phyloP scores from a whole-genome alignment of 2,329 filamentous ascomycete species.

The Sporothrix pseudoabietina region DNA sequence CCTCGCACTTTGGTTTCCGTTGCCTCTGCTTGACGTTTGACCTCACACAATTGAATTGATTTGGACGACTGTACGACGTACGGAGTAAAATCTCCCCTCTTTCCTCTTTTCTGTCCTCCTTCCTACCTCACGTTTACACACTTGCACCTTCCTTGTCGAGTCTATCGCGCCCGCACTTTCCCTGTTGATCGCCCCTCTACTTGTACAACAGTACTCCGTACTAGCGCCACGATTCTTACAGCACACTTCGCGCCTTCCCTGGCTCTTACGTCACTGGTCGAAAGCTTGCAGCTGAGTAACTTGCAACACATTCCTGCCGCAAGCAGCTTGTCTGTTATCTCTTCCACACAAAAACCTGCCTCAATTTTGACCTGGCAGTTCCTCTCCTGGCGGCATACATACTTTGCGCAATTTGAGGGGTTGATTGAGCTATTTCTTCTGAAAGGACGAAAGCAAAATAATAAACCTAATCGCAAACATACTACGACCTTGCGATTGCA shows the following conservation, averaged over 20 bases:
- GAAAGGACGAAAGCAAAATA: not conserved
- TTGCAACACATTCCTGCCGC: slow-evolving; percentile 8
- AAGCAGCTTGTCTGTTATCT: not conserved
- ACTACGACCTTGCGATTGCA: not conserved
- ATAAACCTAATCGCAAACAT: not conserved
- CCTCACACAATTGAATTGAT: not conserved
- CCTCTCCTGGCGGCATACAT: slow-evolving; percentile 12
- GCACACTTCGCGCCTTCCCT: not conserved
- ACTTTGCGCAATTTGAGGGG: not conserved
- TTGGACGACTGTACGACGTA: too few relatives aligned
- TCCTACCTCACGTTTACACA: not conserved
- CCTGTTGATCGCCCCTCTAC: not conserved
- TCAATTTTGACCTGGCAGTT: slow-evolving; percentile 1
- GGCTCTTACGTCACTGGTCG: slow-evolving; percentile 16
- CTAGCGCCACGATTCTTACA: not conserved
- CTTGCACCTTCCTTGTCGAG: slow-evolving; percentile 20
- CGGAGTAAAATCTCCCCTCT: not conserved
- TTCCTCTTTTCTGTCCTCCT: not conserved
- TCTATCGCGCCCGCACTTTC: not conserved
- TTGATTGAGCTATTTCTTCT: not conserved
- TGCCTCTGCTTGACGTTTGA: not conserved
- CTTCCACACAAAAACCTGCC: too few relatives aligned
- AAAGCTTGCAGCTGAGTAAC: slow-evolving; percentile 23
- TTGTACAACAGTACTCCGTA: not conserved
- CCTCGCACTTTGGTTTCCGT: not conserved